These are phyloP conservation scores for Carex myosuroides DNA, from an alignment of 176 grass and related monocot species.

Conservation along the genomic window DNA sequence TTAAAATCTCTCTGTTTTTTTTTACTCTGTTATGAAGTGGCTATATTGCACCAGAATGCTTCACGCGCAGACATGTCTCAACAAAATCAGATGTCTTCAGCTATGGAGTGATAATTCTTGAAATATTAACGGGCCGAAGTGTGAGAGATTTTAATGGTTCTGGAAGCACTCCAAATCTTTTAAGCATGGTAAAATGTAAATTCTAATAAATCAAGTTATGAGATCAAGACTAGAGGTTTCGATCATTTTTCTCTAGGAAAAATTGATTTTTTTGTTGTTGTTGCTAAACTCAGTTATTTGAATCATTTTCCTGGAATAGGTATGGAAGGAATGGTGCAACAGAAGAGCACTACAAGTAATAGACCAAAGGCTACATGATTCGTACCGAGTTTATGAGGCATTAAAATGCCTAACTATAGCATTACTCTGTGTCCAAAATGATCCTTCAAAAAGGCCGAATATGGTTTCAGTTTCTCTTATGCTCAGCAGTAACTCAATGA, in stretches of 20 bases:
- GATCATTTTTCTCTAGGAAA: background rate
- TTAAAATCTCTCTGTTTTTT: background rate
- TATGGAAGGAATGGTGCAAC: conserved; percentile 20
- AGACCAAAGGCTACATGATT: background rate
- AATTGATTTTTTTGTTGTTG: background rate
- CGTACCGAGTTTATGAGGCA: conserved; percentile 7
- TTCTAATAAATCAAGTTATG: background rate
- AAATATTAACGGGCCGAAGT: conserved; percentile 20
- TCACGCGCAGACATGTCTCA: background rate
- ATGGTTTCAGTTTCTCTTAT: conserved; percentile 25
- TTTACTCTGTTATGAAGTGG: conserved; percentile 21
- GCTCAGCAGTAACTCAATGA: conserved; percentile 11
- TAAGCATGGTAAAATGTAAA: background rate
- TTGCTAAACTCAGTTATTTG: background rate
- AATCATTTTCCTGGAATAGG: background rate
- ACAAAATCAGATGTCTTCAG: conserved; percentile 32
- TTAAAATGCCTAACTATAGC: conserved; percentile 15
- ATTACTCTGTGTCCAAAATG: conserved; percentile 23
- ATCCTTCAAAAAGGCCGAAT: conserved; percentile 15
- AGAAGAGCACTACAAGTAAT: conserved; percentile 10
- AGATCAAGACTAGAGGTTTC: no score
- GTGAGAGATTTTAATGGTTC: background rate
- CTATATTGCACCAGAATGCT: conserved; percentile 33
- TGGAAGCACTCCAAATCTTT: conserved; percentile 3
- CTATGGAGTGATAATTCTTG: conserved; percentile 26